Evolutionary conservation across 2,329 filamentous ascomycete genomes (phyloP).

Genomic region (Paramyrothecium roridum): DNA sequence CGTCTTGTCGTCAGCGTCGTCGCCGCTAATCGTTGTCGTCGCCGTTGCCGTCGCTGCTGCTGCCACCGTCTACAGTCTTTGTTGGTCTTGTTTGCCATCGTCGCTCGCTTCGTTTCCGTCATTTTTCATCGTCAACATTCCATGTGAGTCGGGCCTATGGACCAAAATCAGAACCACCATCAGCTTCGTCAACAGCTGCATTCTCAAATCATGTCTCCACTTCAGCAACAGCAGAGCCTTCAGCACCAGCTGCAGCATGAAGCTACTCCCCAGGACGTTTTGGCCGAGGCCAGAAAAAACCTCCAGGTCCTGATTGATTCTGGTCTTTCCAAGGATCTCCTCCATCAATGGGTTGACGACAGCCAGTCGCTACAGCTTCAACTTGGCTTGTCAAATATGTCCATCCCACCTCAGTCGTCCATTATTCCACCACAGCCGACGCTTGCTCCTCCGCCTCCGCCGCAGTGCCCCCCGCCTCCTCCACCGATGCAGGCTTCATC

Average conservation of each 20-base stretch:
- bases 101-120: constrained; percentile 8
- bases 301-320: constrained; percentile 43
- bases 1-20: not conserved
- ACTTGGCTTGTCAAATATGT: constrained; percentile 10
- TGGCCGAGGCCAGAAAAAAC: constrained; percentile 42
- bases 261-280: constrained; percentile 37
- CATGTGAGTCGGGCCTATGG: constrained; percentile 27
- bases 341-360: constrained; percentile 37
- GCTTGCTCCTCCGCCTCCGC: constrained; percentile 24
- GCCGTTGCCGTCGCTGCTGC: not conserved
- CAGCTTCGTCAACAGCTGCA: constrained; percentile 12
- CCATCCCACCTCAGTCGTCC: constrained; percentile 11
- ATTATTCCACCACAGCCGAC: constrained; percentile 14
- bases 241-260: constrained; percentile 24
- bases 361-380: constrained; percentile 29
- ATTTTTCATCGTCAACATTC: constrained; percentile 11
- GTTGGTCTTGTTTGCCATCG: not conserved
- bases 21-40: not conserved
- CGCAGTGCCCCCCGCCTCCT: constrained; percentile 28
- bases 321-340: constrained; percentile 38
- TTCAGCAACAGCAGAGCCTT: constrained; percentile 12
- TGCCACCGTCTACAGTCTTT: constrained; percentile 2
- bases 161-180: constrained; percentile 24
- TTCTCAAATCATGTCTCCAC: constrained; percentile 9
- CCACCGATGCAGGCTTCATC: constrained; percentile 17